Conservation (phyloP, 129 eudicot species). For the Escallonia herrerae region DNA sequence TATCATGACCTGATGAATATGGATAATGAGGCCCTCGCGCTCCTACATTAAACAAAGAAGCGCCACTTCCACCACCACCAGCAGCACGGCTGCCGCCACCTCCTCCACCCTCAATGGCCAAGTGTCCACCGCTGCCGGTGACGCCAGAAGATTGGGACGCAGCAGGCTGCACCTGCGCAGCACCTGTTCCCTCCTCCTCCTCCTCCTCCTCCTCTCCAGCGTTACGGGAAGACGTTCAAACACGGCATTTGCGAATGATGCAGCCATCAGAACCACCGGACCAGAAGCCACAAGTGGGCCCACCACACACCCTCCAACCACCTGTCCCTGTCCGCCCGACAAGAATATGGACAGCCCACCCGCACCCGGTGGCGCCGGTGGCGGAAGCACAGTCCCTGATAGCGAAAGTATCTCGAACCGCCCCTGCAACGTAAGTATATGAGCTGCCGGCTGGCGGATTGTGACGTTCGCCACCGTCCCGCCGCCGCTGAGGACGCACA, state of each 20-base stretch:
- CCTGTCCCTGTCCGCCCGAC: constrained; percentile 61
- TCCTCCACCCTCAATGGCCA: background rate
- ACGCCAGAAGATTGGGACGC: constrained; percentile 56
- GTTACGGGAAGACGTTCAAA: constrained; percentile 55
- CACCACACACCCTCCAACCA: constrained; percentile 54
- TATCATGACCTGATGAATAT: constrained; percentile 36
- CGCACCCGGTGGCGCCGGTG: constrained; percentile 64
- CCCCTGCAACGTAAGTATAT: constrained; percentile 50
- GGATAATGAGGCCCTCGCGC: constrained; percentile 18
- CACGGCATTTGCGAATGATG: constrained; percentile 78
- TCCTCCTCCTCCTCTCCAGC: constrained; percentile 26
- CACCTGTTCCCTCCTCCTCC: constrained; percentile 27
- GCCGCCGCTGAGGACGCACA: constrained; percentile 52
- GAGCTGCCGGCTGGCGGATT: constrained; percentile 49
- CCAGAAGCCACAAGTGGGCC: constrained; percentile 50
- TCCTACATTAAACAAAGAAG: constrained; percentile 11
- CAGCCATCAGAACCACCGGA: constrained; percentile 55
- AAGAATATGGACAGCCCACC: constrained; percentile 51
- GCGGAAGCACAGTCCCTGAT: constrained; percentile 60
- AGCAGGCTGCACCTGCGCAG: constrained; percentile 33
- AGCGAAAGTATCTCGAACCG: constrained; percentile 52
- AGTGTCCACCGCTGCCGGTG: constrained; percentile 33
- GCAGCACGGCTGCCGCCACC: constrained; percentile 4
- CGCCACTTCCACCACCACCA: constrained; percentile 32
- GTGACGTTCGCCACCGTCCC: constrained; percentile 52